phyloP scores from a whole-genome alignment of 139 green algal genomes.

The Chlorella ohadii region DNA sequence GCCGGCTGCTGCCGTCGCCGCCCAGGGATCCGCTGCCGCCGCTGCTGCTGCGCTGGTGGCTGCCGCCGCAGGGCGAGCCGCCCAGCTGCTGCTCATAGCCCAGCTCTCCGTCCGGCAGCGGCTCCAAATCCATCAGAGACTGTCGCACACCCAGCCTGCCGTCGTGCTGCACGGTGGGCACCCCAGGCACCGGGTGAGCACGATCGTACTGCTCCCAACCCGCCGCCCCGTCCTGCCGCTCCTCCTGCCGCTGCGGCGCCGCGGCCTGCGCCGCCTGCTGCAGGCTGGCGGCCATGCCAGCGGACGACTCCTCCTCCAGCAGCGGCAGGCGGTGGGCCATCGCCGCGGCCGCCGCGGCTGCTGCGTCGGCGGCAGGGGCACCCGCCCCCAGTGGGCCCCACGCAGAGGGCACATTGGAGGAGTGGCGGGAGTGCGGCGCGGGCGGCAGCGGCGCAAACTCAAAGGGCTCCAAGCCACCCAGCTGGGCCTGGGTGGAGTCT shows the following conservation, averaged over 20 bases:
- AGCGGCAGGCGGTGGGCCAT: background rate
- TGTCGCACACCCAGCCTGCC: constrained; percentile 25
- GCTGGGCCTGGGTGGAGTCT: constrained; percentile 7
- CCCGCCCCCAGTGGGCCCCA: background rate
- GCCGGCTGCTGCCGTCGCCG: too few relatives aligned
- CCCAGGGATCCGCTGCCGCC: too few relatives aligned
- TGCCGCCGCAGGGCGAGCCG: background rate
- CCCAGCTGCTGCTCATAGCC: background rate
- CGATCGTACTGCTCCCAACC: background rate
- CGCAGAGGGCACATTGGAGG: background rate
- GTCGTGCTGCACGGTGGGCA: constrained; percentile 12
- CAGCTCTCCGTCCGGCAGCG: background rate
- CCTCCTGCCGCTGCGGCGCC: background rate
- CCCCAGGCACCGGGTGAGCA: constrained; percentile 22
- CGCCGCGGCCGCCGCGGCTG: background rate
- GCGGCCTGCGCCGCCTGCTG: background rate
- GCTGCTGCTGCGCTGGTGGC: background rate
- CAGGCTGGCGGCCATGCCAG: background rate
- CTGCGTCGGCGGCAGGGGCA: background rate
- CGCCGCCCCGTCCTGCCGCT: background rate
- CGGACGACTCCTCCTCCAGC: background rate
- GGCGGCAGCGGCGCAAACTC: background rate
- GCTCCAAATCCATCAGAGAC: constrained; percentile 22
- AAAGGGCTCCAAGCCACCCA: constrained; percentile 18
- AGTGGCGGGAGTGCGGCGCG: constrained; percentile 1